Evolutionary conservation across 139 green algal genomes (phyloP).

Genomic region (Diplosphaera chodatii): DNA sequence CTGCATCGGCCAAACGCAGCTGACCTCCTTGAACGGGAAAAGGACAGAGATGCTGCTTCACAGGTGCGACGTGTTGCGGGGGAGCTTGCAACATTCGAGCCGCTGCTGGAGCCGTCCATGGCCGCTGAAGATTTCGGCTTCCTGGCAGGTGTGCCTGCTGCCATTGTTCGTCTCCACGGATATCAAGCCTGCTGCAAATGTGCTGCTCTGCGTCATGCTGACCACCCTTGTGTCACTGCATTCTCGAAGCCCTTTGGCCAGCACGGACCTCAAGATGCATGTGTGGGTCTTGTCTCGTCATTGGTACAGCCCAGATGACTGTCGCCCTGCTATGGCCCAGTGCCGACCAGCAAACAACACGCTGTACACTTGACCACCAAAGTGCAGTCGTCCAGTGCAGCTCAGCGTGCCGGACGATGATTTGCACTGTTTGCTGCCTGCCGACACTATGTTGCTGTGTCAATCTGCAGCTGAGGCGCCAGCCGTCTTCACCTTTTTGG

Average conservation of each 20-base stretch:
- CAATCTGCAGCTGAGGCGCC: neutral
- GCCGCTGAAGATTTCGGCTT: constrained; percentile 6
- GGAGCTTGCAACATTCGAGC: neutral
- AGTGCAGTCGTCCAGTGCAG: too few relatives aligned
- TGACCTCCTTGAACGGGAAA: too few relatives aligned
- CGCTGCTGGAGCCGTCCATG: constrained; percentile 3
- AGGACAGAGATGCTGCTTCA: too few relatives aligned
- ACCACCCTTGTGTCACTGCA: neutral
- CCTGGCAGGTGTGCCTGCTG: neutral
- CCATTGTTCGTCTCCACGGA: neutral
- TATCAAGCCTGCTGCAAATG: too few relatives aligned
- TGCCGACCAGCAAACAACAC: too few relatives aligned
- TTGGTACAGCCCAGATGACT: too few relatives aligned
- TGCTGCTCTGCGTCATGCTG: neutral
- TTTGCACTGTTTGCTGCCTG: neutral
- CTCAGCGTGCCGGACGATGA: neutral
- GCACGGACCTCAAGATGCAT: too few relatives aligned
- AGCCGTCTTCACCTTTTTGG: neutral
- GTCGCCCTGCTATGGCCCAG: too few relatives aligned
- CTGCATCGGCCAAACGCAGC: too few relatives aligned
- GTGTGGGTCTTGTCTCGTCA: too few relatives aligned
- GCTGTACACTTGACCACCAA: too few relatives aligned
- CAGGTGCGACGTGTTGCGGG: neutral
- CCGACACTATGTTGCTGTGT: neutral
- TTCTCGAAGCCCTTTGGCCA: too few relatives aligned